phyloP scores from a whole-genome alignment of 2,329 filamentous ascomycete species.

The Monosporascus sp. region DNA sequence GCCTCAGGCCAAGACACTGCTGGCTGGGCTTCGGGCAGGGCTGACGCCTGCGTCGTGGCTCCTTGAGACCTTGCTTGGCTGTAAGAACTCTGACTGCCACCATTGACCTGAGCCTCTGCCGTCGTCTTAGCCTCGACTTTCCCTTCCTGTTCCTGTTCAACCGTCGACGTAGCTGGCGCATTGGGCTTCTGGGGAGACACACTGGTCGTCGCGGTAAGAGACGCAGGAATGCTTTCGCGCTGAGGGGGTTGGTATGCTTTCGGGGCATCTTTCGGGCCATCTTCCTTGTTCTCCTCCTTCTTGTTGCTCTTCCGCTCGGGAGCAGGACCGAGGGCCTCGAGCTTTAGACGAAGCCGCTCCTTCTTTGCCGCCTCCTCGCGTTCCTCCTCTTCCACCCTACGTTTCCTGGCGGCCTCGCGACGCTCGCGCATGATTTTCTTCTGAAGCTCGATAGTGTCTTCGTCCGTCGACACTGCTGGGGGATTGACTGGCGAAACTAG shows the following conservation, averaged over 20 bases:
- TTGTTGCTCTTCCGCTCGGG: conserved; percentile 55
- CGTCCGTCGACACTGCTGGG: conserved; percentile 29
- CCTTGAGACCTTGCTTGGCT: conserved; percentile 10
- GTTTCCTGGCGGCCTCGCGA: conserved; percentile 63
- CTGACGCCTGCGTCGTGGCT: conserved; percentile 5
- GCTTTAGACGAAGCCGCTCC: conserved; percentile 66
- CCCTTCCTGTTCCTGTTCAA: background rate
- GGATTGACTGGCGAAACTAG: conserved; percentile 8
- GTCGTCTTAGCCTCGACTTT: conserved; percentile 13
- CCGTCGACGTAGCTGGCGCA: background rate
- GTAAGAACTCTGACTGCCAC: conserved; percentile 26
- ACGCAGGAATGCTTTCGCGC: conserved; percentile 14
- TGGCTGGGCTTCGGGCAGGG: conserved; percentile 26
- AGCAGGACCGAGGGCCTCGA: conserved; percentile 63
- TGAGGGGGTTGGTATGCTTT: conserved; percentile 9
- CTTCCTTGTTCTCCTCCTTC: conserved; percentile 42
- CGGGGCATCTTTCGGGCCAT: background rate
- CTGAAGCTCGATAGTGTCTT: conserved; percentile 57
- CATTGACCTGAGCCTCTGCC: conserved; percentile 30
- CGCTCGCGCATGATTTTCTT: conserved; percentile 70
- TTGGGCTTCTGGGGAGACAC: background rate
- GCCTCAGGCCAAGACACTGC: conserved; percentile 21
- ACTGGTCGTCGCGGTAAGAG: conserved; percentile 14
- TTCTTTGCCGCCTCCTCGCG: conserved; percentile 66
- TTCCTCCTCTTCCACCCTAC: conserved; percentile 62